Evolutionary conservation across 441 rosid genomes (phyloP), one percentile per base, ranked within the genome.

Genomic region (Sinapis alba): DNA sequence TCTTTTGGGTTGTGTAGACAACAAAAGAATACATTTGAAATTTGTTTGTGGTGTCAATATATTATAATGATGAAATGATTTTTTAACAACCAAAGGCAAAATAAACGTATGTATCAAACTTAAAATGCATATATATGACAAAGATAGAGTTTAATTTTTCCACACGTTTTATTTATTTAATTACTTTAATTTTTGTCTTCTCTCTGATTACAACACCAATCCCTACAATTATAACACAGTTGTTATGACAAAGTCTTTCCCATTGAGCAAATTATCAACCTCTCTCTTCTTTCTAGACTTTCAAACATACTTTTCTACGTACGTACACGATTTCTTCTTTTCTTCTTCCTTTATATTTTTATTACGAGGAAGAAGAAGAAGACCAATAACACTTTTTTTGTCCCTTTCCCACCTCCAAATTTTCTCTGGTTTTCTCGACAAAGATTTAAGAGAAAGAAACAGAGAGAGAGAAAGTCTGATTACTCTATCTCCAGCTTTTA

Each of bases 311-410:
- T 50, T 50, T 50, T 50, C 56, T 7, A 45, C 57, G 24, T 51
- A 51, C 57, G 57, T 51, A 19, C 57, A 3, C 57, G 57, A 51
- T 51, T 51, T 51, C 57, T 51, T 51, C 57, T 51, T 51, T 51
- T 51, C 57, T 51, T 51, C 57, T 50, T 16, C 11, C 12, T 50
- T 47, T 15, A 47, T 47, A 4, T 12, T 38, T 16, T 47, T 47
- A 47, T 16, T 47, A 47, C 54, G 54, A 47, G 21, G 21, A 47
- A 41, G 50, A 41, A 38, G 50, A 43, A 51, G 24, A 50, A 50
- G 12, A 50, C 18, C 57, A 19, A 19, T 51, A 51, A 51, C 57
- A 19, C 24, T 38, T 19, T 18, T 18, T 51, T 3, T 19, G 24
- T 51, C 57, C 57, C 57, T 51, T 51, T 51, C 57, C 57, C 57